Conservation (phyloP, 176 grass and related monocot species). For the Thinopyrum elongatum region DNA sequence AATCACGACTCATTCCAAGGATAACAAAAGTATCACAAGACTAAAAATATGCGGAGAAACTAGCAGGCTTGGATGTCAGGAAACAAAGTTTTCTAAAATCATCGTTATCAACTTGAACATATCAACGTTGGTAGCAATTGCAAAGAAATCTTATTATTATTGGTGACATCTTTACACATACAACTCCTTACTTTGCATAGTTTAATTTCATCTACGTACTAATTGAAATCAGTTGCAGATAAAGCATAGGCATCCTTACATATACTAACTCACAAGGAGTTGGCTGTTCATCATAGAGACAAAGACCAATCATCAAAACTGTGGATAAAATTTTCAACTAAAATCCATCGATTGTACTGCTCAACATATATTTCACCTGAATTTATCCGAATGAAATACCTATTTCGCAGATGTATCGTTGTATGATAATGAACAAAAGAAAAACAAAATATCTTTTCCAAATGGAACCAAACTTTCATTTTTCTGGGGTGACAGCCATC, state of each 20-base stretch:
- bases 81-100: not conserved
- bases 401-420: not conserved
- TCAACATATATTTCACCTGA: not conserved
- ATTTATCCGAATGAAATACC: not conserved
- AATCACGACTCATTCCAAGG: conserved; percentile 5
- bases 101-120: not conserved
- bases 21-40: conserved; percentile 12
- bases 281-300: not conserved
- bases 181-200: not conserved
- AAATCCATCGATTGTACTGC: not conserved
- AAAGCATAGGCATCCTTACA: not conserved
- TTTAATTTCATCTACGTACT: not conserved
- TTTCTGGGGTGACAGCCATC: not conserved
- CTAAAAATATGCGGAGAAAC: not conserved
- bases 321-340: not conserved
- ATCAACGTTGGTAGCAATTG: too few species aligned
- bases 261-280: not conserved
- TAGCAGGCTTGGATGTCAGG: not conserved
- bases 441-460: not conserved
- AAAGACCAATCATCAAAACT: not conserved
- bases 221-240: not conserved
- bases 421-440: not conserved
- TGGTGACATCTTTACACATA: not conserved
- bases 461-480: not conserved
- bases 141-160: not conserved